These are phyloP conservation scores for Strigomonas galati DNA, from an alignment of 208 protist species.

Conservation along the genomic window DNA sequence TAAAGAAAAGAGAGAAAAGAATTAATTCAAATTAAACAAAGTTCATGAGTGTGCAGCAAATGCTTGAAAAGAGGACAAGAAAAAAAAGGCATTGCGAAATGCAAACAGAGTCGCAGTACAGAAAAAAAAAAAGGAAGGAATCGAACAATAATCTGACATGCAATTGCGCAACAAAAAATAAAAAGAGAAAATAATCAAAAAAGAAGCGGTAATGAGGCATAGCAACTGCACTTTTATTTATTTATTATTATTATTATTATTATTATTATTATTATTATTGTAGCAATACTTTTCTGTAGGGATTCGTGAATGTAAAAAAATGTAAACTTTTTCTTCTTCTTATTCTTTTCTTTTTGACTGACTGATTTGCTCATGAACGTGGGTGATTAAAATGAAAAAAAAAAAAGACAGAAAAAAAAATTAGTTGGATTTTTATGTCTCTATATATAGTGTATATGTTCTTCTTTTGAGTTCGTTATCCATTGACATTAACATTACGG, in stretches of 20 bases:
- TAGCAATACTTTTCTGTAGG: background rate
- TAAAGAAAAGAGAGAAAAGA: slow-evolving; percentile 8
- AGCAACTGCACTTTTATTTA: background rate
- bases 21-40: background rate
- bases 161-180: too few species aligned
- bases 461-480: too few species aligned
- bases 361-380: too few species aligned
- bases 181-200: slow-evolving; percentile 15
- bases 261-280: slow-evolving; percentile 10
- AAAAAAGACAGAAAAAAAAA: background rate
- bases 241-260: background rate
- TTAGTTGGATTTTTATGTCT: too few species aligned
- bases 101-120: slow-evolving; percentile 16
- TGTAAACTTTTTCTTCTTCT: too few species aligned
- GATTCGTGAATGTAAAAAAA: background rate
- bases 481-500: too few species aligned
- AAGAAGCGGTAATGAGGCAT: background rate
- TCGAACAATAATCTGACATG: background rate
- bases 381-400: background rate
- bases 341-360: too few species aligned
- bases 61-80: slow-evolving; percentile 9
- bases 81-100: slow-evolving; percentile 6
- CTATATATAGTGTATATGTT: too few species aligned
- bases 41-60: background rate
- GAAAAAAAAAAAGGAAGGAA: slow-evolving; percentile 7